Base-by-base conservation (phyloP, 257 asterid genomes). In the Ocimum tenuiflorum region DNA sequence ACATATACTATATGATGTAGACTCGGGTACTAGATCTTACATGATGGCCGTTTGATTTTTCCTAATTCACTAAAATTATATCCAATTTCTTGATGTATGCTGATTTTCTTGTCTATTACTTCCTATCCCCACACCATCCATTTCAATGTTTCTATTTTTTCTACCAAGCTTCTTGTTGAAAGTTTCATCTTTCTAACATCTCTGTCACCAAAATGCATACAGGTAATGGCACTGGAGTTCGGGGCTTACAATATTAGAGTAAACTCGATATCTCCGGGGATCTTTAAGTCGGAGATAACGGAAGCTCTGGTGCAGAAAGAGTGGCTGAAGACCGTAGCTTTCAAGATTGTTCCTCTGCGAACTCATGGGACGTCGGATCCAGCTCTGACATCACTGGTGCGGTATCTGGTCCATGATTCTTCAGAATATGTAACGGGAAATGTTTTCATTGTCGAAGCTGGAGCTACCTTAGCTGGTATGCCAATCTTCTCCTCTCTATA, bases 281-380 rank as follows among this genome's bases (percentile, higher is more conserved):
- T 81, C 39, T 81, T 81, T 23, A 70, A 72, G 65, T 81, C 83
- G 1, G 84, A 76, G 74, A 76, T 81, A 20, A 75, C 78, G 0
- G 62, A 62, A 57, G 49, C 23, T n/a, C 80, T 81, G 23, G 0
- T 81, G 0, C 9, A 62, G 15, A 70, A 73, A 11, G 36, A 69
- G 5, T 76, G 82, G 80, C 20, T 76, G 20, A 39, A 71, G 38
- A 68, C 39, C 2, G 76, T 76, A 42, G 65, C 66, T 35, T 33
- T 4, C 2, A 79, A 29, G 39, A 60, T 46, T 0, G 15, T 63
- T 12, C 84, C 82, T 7, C 47, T 71, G 7, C 41, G 56, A 43
- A 48, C 43, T 11, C 9, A 20, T 33, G 76, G 79, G 35, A 60
- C 63, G 0, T 39, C 77, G 4, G 77, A 75, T 68, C 87, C 84